Evolutionary conservation across 371 early-diverging fungal genomes (phyloP), one percentile per base, ranked within the genome.

Genomic region (Amoeboaphelidium protococcarum): DNA sequence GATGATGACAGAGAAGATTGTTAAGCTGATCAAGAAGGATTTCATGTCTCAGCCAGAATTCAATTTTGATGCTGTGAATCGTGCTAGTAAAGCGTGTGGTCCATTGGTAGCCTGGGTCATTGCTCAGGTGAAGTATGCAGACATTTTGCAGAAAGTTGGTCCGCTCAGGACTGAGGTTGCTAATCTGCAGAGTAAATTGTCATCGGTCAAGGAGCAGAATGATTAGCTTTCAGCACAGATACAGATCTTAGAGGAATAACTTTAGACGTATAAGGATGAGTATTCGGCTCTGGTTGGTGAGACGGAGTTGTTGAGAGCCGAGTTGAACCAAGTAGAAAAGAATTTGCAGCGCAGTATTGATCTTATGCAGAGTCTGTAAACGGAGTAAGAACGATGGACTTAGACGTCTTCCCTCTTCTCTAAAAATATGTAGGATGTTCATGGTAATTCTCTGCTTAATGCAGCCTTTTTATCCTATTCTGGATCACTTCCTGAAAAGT

Each of bases 51-150:
- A 87, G 47, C 78, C 89, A 41, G 71, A 71, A 48, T 96, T 73
- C 57, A 87, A 86, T 61, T 90, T 80, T 56, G 97, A 97, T 47
- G 58, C 68, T 0, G 87, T 96, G 25, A 87, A 87, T 62, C 82
- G 86, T 49, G 98, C 99, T n/a, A 81, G 82, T 57, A 88, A 86
- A 62, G 98, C 98, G 0, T 98, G 98, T 62, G 98, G 94, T 24
- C 92, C 96, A 16, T 62, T 98, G 23, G 91, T 85, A 47, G 76
- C 85, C 57, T 98, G 99, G 99, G 90, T 86, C 2, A 73, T 74
- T 52, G 96, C 96, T 20, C 97, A 94, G 64, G 83, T 90, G 25
- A 74, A 74, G 52, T 96, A 76, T 56, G 73, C 86, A 4, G 74
- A 77, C 48, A 94, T 96, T 46, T 60, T 96, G 41, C 84, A 89